Conservation (phyloP, 257 asterid species). For the Fraxinus cuspidata region DNA sequence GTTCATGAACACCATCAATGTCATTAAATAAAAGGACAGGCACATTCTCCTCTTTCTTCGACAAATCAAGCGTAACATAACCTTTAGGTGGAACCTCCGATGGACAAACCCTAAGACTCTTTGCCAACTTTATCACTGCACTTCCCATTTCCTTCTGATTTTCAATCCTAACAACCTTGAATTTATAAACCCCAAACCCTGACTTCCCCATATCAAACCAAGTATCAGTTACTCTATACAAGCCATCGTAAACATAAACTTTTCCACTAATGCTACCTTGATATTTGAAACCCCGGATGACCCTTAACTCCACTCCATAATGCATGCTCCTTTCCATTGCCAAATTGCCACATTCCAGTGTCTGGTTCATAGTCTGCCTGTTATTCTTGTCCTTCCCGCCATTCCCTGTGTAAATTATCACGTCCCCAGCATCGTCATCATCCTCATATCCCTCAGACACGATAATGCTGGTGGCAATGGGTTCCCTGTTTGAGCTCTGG, state of each 20-base stretch:
- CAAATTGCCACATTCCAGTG: slow-evolving; percentile 70
- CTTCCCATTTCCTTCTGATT: slow-evolving; percentile 81
- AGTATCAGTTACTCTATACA: slow-evolving; percentile 57
- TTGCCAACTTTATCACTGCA: slow-evolving; percentile 48
- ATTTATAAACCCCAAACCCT: slow-evolving; percentile 77
- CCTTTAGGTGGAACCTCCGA: slow-evolving; percentile 55
- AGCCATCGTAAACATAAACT: slow-evolving; percentile 81
- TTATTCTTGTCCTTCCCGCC: slow-evolving; percentile 79
- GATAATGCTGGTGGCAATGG: slow-evolving; percentile 78
- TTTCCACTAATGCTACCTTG: slow-evolving; percentile 67
- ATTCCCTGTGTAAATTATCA: slow-evolving; percentile 77
- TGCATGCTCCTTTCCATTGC: slow-evolving; percentile 81
- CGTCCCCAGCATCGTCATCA: slow-evolving; percentile 74
- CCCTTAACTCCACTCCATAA: slow-evolving; percentile 80
- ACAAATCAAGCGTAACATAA: slow-evolving; percentile 59
- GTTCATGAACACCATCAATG: slow-evolving; percentile 61
- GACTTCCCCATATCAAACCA: slow-evolving; percentile 83
- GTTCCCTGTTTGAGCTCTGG: slow-evolving; percentile 82
- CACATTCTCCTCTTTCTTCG: slow-evolving; percentile 55
- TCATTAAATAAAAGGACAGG: slow-evolving; percentile 69
- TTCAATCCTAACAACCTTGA: slow-evolving; percentile 63
- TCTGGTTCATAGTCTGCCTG: slow-evolving; percentile 69
- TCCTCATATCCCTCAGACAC: slow-evolving; percentile 91
- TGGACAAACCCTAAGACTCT: slow-evolving; percentile 45
- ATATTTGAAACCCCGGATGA: slow-evolving; percentile 67